Evolutionary conservation across 768 basidiomycete species (phyloP).

Genomic region (Suillus sp.): DNA sequence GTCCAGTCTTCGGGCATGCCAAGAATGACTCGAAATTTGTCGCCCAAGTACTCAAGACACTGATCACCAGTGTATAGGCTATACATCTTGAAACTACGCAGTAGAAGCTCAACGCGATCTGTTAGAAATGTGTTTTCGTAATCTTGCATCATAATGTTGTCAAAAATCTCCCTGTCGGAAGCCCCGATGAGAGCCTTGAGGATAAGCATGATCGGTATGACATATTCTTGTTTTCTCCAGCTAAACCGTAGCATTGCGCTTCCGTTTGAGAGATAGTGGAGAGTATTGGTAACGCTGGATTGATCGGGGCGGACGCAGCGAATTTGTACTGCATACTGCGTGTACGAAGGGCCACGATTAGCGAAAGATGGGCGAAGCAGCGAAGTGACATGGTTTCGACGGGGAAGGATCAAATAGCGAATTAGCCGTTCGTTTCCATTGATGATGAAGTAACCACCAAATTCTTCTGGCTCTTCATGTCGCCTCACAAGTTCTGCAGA

Average conservation of each 20-base stretch:
- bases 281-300: conserved; percentile 88
- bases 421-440: conserved; percentile 99
- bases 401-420: conserved; percentile 94
- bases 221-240: conserved; percentile 98
- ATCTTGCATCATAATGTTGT: conserved; percentile 95
- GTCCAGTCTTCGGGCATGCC: conserved; percentile 93
- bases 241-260: conserved; percentile 96
- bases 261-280: conserved; percentile 97
- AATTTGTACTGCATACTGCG: conserved; percentile 91
- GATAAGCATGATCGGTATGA: conserved; percentile 95
- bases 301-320: conserved; percentile 94
- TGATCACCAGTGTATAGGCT: conserved; percentile 84
- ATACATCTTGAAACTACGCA: conserved; percentile 95
- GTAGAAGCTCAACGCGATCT: conserved; percentile 91
- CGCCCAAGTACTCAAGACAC: conserved; percentile 92
- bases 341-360: conserved; percentile 94
- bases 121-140: conserved; percentile 97
- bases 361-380: conserved; percentile 89
- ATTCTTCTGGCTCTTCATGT: conserved; percentile 97
- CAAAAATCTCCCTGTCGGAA: conserved; percentile 95
- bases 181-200: conserved; percentile 91
- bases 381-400: conserved; percentile 93
- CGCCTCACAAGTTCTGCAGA: conserved; percentile 84
- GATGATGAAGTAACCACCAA: conserved; percentile 97
- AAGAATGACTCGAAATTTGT: conserved; percentile 93